Base-by-base conservation (phyloP, 805 yeast genomes). In the Candida railenensis region DNA sequence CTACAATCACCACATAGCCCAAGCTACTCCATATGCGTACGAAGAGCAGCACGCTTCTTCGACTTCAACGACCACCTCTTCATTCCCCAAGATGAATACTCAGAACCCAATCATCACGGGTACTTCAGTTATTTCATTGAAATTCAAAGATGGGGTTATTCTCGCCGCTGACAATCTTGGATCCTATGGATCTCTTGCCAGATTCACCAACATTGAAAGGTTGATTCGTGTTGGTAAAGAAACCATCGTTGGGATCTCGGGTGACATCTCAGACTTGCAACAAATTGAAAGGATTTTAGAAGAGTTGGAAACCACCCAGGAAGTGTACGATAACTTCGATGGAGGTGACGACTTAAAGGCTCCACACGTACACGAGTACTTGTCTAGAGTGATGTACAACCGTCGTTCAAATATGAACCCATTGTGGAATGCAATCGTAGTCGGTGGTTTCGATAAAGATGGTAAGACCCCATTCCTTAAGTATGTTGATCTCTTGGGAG, bases 91-190 rank as follows among this genome's bases (percentile, higher is more conserved):
- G 46, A 81, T 83, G 83, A 85, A 88, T 66, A 92, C 99, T 2
- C 96, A 89, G 65, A 89, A 84, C 62, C 99, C 99, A 41, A 86
- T 88, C 54, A 89, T 94, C 49, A 94, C 99, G 12, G 98, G 99
- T 62, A 89, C 98, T 0, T 89, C 97, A 32, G 99, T 94, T 19
- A 77, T 94, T 56, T 95, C 94, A 7, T 78, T 92, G 67, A 94
- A 91, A 69, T 94, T 84, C 73, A 75, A 87, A 52, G 87, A 86
- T 55, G 99, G 99, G 34, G 84, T 94, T 40, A 81, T 94, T 34
- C 76, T 94, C 67, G 98, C 99, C 2, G 97, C 99, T 3, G 99
- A 94, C 65, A 88, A 88, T 58, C 70, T 92, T 67, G 96, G 77
- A 12, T 85, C 97, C 0, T 94, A 92, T 63, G 99, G 99, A 0